Percentiles rank a stretch among this genome's conserved stretches.
Conservation (phyloP, 768 basidiomycete genomes). For the Podaxis mareebaensis region DNA sequence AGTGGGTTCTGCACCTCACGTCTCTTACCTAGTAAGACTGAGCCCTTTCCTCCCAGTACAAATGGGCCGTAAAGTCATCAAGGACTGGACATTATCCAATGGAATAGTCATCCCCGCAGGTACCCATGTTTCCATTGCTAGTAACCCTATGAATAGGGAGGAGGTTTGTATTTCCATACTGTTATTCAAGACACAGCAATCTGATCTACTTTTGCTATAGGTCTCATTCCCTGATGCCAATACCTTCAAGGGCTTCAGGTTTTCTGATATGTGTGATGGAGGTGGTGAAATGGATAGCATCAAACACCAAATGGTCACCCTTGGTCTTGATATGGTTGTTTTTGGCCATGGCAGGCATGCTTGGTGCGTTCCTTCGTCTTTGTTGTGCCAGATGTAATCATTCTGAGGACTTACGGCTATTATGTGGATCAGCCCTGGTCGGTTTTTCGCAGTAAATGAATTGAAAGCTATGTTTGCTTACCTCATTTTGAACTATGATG, state of each 20-base stretch:
- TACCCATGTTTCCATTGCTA: constrained; percentile 25
- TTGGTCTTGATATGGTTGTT: constrained; percentile 30
- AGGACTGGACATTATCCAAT: constrained; percentile 31
- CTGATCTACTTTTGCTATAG: constrained; percentile 15
- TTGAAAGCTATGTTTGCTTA: constrained; percentile 43
- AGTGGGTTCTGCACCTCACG: not conserved
- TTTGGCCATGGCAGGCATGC: constrained; percentile 43
- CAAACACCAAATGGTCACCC: constrained; percentile 36
- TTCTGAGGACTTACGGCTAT: not conserved
- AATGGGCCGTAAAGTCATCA: constrained; percentile 23
- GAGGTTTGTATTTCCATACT: constrained; percentile 17
- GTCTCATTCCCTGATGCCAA: constrained; percentile 42
- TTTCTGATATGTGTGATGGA: constrained; percentile 35
- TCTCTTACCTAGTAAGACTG: not conserved
- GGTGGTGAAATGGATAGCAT: constrained; percentile 27
- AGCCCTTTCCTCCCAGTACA: constrained; percentile 16
- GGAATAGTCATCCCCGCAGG: constrained; percentile 29
- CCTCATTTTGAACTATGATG: constrained; percentile 40
- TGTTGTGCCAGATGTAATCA: not conserved
- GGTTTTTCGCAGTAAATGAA: constrained; percentile 47
- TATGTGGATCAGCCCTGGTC: constrained; percentile 32
- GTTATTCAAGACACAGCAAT: not conserved
- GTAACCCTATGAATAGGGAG: constrained; percentile 23
- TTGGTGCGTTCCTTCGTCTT: constrained; percentile 22
- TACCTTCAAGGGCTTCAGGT: constrained; percentile 49